Percentiles rank a stretch among this genome's conserved stretches.
phyloP scores from a whole-genome alignment of 257 asterid species.

The Solanum lycopersicoides region DNA sequence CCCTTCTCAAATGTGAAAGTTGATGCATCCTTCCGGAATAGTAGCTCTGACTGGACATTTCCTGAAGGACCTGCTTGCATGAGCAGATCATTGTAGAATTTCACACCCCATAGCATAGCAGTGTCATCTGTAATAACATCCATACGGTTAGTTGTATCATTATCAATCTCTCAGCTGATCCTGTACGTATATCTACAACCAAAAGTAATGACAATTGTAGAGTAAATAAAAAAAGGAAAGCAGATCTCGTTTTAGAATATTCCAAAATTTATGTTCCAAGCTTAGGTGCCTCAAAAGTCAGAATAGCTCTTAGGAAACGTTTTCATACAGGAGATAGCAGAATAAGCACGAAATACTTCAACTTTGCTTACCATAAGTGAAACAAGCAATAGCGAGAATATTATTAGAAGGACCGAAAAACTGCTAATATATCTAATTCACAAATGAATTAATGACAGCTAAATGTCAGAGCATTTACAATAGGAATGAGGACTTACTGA shows the following conservation, averaged over 20 bases:
- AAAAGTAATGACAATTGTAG: not conserved
- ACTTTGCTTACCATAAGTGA: not conserved
- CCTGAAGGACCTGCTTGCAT: constrained; percentile 69
- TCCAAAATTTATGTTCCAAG: not conserved
- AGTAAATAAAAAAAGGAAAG: not conserved
- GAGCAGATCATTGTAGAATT: constrained; percentile 69
- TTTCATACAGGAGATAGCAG: not conserved
- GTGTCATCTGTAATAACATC: constrained; percentile 56
- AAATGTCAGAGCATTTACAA: not conserved
- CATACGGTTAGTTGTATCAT: not conserved
- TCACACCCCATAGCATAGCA: constrained; percentile 73
- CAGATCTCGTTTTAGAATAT: not conserved
- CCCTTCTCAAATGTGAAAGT: constrained; percentile 73
- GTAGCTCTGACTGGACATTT: constrained; percentile 81
- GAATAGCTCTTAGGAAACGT: not conserved
- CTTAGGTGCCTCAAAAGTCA: not conserved
- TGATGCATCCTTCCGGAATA: constrained; percentile 56
- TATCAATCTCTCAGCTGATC: not conserved
- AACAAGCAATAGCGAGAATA: not conserved
- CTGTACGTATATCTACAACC: not conserved
- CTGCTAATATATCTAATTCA: not conserved
- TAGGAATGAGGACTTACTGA: constrained; percentile 41
- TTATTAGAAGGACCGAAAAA: not conserved
- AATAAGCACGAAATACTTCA: not conserved
- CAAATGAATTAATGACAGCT: not conserved